Evolutionary conservation across 1,139 yeast species (phyloP).

Genomic region (Suhomyces terraborum): DNA sequence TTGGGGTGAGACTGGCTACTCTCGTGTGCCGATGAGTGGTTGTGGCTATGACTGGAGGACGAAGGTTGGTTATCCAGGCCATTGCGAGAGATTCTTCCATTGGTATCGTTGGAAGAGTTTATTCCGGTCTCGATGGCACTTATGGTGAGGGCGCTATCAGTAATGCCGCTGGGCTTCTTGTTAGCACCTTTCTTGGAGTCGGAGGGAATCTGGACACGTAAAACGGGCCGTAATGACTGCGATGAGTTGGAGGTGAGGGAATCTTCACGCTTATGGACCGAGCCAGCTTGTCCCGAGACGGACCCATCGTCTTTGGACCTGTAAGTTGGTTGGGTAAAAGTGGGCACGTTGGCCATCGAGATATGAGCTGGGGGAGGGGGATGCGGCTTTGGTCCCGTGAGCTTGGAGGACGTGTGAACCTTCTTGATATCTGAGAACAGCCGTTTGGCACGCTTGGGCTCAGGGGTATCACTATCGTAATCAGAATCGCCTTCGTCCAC

Average conservation of each 20-base stretch:
- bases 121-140: conserved; percentile 40
- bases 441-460: conserved; percentile 30
- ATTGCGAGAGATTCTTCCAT: conserved; percentile 5
- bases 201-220: conserved; percentile 54
- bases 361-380: conserved; percentile 33
- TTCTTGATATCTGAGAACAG: conserved; percentile 12
- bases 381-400: conserved; percentile 14
- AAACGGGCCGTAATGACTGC: conserved; percentile 42
- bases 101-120: conserved; percentile 10
- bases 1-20: background rate
- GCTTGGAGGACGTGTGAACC: conserved; percentile 8
- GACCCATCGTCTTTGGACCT: conserved; percentile 13
- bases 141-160: conserved; percentile 39
- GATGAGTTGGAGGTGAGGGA: conserved; percentile 14
- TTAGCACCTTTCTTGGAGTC: conserved; percentile 32
- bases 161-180: conserved; percentile 9
- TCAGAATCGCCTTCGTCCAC: conserved; percentile 32
- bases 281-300: background rate
- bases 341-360: conserved; percentile 32
- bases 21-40: background rate
- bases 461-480: conserved; percentile 32
- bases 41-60: conserved; percentile 5
- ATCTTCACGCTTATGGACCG: conserved; percentile 18
- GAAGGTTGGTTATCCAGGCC: conserved; percentile 9
- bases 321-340: conserved; percentile 26